Evolutionary conservation across 768 basidiomycete species (phyloP), one percentile per base, ranked within the genome.

Genomic region (Phallus indusiatus): DNA sequence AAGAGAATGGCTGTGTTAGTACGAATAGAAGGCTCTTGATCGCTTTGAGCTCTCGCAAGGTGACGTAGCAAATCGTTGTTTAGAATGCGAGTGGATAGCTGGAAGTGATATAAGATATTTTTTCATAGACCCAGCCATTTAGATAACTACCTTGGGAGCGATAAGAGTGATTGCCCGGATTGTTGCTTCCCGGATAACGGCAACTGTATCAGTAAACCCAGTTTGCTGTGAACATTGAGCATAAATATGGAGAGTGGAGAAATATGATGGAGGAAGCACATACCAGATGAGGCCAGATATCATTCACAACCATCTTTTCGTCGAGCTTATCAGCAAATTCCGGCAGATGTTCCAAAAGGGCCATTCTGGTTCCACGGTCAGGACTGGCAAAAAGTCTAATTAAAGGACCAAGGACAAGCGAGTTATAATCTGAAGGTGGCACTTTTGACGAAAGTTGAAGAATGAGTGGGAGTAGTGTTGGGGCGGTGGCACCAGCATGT

Each of bases 1-100:
- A 99, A 83, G 3, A 98, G 81, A 64, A 99, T 97, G 67, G 93
- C 95, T 0, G 96, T 96, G 66, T 98, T 98, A 16, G 96, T 98
- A 50, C 96, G 82, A 65, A 98, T 97, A 5, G 94, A 94, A 2
- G 94, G 82, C 72, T 99, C 96, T 0, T 86, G 77, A 67, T 98
- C 96, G 35, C 79, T 83, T 73, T 99, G 96, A 73, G 90, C 86
- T 67, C 90, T 91, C 1, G 95, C 95, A 21, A 99, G 81, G 62
- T 90, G 81, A 1, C 95, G 86, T 11, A 99, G 81, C 18, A 99
- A 83, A 61, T 99, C 96, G 65, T 98, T 99, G 72, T 99, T 99
- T 37, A 98, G 78, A 42, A 97, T 82, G 1, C 95, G 86, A 63
- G 53, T 76, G 88, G 54, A 99, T 78, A 93, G 96, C 62, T 1